phyloP scores from a whole-genome alignment of 768 basidiomycete genomes.

The Tylopilus felleus region DNA sequence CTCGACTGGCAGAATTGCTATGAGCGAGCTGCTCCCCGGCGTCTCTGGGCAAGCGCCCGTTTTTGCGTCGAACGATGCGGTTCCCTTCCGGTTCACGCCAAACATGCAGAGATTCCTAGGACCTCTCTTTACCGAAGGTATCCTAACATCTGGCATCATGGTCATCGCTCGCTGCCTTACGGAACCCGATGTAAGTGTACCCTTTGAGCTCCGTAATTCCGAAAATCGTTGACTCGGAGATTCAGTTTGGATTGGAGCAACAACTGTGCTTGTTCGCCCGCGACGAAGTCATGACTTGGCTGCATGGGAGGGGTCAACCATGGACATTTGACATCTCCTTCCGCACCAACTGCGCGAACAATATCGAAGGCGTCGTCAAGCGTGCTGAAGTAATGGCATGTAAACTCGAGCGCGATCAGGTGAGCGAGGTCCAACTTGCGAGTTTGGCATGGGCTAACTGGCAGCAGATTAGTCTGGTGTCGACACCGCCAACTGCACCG shows the following conservation, averaged over 20 bases:
- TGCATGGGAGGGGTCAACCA: slow-evolving; percentile 54
- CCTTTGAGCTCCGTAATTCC: not conserved
- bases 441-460: slow-evolving; percentile 1
- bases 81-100: slow-evolving; percentile 96
- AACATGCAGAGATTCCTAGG: slow-evolving; percentile 94
- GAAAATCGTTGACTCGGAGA: not conserved
- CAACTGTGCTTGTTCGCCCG: slow-evolving; percentile 88
- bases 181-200: slow-evolving; percentile 73
- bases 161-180: slow-evolving; percentile 89
- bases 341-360: slow-evolving; percentile 54
- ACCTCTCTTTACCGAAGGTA: slow-evolving; percentile 83
- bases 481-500: slow-evolving; percentile 34
- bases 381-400: slow-evolving; percentile 82
- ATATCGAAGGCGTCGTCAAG: slow-evolving; percentile 70
- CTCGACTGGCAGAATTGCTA: slow-evolving; percentile 85
- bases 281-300: slow-evolving; percentile 86
- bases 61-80: slow-evolving; percentile 78
- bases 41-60: slow-evolving; percentile 47
- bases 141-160: slow-evolving; percentile 83
- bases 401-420: slow-evolving; percentile 82
- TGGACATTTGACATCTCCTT: slow-evolving; percentile 57
- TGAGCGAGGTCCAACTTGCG: slow-evolving; percentile 23
- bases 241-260: slow-evolving; percentile 86
- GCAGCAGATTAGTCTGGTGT: slow-evolving; percentile 21
- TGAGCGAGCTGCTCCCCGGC: slow-evolving; percentile 90